Evolutionary conservation across 2,329 filamentous ascomycete genomes (phyloP).

Genomic region (Botrytis galanthina): DNA sequence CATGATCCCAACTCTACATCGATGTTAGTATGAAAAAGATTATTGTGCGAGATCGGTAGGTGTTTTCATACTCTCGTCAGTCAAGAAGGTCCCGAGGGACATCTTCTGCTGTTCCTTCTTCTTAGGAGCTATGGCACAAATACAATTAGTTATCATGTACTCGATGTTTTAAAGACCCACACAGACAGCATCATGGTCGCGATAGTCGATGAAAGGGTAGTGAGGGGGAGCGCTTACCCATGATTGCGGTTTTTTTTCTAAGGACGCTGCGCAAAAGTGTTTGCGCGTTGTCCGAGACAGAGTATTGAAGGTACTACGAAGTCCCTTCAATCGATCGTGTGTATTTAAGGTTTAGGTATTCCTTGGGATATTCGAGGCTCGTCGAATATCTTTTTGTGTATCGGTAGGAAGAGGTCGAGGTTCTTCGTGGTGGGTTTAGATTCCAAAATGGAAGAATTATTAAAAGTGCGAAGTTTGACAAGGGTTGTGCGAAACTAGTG

Average conservation of each 20-base stretch:
- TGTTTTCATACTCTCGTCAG: conserved; percentile 72
- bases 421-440: conserved; percentile 17
- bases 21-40: conserved; percentile 41
- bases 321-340: conserved; percentile 28
- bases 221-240: conserved; percentile 49
- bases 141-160: conserved; percentile 44
- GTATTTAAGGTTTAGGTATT: not conserved
- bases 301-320: conserved; percentile 28
- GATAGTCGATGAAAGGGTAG: conserved; percentile 20
- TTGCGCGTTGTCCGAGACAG: conserved; percentile 35
- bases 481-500: conserved; percentile 18
- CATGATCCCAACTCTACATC: conserved; percentile 75
- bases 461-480: conserved; percentile 20
- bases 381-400: conserved; percentile 19
- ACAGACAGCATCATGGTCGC: not conserved
- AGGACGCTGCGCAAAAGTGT: conserved; percentile 44
- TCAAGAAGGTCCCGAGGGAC: conserved; percentile 94
- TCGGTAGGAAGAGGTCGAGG: conserved; percentile 9
- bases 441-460: conserved; percentile 16
- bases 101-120: conserved; percentile 92
- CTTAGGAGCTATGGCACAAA: conserved; percentile 67
- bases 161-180: not conserved
- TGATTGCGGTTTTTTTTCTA: conserved; percentile 54
- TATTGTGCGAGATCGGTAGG: conserved; percentile 36
- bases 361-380: conserved; percentile 8